Evolutionary conservation across 345 rosid genomes (phyloP), one percentile per base, ranked within the genome.

Genomic region (Populus deltoides): DNA sequence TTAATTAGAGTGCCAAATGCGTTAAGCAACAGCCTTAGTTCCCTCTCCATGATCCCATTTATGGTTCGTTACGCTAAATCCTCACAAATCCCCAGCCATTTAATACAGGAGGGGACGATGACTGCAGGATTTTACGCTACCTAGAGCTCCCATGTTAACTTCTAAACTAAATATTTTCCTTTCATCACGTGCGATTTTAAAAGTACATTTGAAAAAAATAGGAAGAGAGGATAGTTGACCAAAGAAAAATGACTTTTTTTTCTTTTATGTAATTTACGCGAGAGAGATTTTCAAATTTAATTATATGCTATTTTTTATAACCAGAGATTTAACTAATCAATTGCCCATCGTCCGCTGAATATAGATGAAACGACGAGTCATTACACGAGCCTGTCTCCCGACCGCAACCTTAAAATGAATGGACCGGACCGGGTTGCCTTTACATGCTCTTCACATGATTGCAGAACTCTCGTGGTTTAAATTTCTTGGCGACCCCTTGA

Each of bases 1-100:
- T 2, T 35, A 36, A 36, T 27, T 22, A 17, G 33, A 84, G 75
- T 83, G 83, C 81, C 91, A 78, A 87, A 84, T 80, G 84, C 95
- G 91, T 91, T 80, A 94, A 91, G 96, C 91, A 90, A 89, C 85
- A 81, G 75, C 65, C 67, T 66, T 33, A 74, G 61, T 77, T 83
- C 84, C 83, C 79, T 86, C 83, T 68, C 69, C 82, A n/a, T 71
- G 72, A 81, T 82, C 87, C 66, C 88, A 79, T 92, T 87, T 87
- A 86, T 81, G 89, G 92, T 91, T 90, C 97, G 97, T 94, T 89
- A 94, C 97, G 97, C 94, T 90, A 92, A 94, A 91, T 91, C 85
- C 91, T 91, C 98, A 83, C 97, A 79, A 84, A 85, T 90, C 90
- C 93, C 97, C 27, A 92, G 59, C 80, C 66, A 35, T 2, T 61